A percentile compares a stretch with the other conserved stretches of the same genome.
phyloP scores from a whole-genome alignment of 495 filamentous ascomycete species.

The Aspergillus asperescens region DNA sequence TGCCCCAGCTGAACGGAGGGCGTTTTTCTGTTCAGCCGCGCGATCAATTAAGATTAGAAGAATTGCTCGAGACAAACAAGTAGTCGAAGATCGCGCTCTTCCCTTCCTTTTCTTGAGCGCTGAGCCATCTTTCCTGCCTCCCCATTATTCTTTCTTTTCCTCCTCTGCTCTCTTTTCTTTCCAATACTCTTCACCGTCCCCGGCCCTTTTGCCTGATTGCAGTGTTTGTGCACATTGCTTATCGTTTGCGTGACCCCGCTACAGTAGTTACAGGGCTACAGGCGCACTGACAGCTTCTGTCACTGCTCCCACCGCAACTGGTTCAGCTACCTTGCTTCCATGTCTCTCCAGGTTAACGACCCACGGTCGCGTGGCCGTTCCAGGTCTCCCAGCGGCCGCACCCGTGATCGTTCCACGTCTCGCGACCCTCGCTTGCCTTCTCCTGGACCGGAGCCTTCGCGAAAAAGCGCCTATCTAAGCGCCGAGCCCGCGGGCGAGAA shows the following conservation, averaged over 20 bases:
- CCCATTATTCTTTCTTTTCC: conserved; percentile 22
- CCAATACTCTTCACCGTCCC: conserved; percentile 10
- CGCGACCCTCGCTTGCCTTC: conserved; percentile 42
- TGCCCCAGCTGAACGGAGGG: conserved; percentile 6
- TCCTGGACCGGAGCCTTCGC: conserved; percentile 22
- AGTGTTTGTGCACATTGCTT: neutral
- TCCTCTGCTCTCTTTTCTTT: conserved; percentile 15
- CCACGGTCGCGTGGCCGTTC: conserved; percentile 56
- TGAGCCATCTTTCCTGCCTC: conserved; percentile 14
- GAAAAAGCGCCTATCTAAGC: conserved; percentile 23
- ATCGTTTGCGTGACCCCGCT: neutral
- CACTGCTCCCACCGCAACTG: neutral
- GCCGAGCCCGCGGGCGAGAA: conserved; percentile 21
- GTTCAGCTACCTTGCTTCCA: conserved; percentile 16
- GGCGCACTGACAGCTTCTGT: neutral
- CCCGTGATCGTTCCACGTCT: conserved; percentile 45
- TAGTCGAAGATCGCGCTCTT: neutral
- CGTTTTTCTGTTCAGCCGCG: conserved; percentile 9
- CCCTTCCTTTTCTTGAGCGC: conserved; percentile 7
- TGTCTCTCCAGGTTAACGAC: conserved; percentile 54
- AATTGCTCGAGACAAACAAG: neutral
- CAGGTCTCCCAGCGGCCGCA: conserved; percentile 50
- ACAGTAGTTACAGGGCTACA: conserved; percentile 5
- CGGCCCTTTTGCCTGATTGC: conserved; percentile 8
- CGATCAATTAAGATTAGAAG: neutral